Evolutionary conservation across 2,329 filamentous ascomycete species (phyloP).

Genomic region (Arthrobotrys iridis): DNA sequence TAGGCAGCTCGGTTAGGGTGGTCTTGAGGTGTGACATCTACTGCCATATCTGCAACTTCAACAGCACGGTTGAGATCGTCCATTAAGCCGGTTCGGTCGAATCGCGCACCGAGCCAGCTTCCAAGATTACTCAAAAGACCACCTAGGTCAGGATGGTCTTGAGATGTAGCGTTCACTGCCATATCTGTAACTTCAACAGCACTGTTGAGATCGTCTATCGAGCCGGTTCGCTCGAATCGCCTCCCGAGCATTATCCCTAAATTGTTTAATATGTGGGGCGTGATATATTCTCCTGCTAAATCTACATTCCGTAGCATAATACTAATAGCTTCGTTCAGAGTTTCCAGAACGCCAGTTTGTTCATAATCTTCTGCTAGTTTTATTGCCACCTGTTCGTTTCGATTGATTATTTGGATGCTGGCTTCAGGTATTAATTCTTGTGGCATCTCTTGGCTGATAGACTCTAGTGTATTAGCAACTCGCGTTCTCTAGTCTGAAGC

Average conservation of each 20-base stretch:
- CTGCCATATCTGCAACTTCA: background rate
- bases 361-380: background rate
- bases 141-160: background rate
- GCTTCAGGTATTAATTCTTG: background rate
- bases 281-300: slow-evolving; percentile 3
- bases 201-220: background rate
- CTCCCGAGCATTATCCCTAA: background rate
- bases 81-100: background rate
- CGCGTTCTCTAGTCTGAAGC: background rate
- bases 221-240: background rate
- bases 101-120: background rate
- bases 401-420: background rate
- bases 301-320: slow-evolving; percentile 16
- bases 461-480: slow-evolving; percentile 16
- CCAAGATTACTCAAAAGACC: background rate
- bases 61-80: slow-evolving; percentile 18
- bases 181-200: background rate
- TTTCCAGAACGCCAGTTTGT: slow-evolving; percentile 15
- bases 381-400: background rate
- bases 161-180: background rate
- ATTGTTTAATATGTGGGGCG: background rate
- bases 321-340: slow-evolving; percentile 8
- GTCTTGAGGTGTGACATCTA: background rate
- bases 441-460: background rate
- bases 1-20: background rate